Percentiles rank a stretch among this genome's conserved stretches.
These are phyloP conservation scores for Daldinia concentrica DNA, from an alignment of 495 filamentous ascomycete genomes.

Conservation along the genomic window DNA sequence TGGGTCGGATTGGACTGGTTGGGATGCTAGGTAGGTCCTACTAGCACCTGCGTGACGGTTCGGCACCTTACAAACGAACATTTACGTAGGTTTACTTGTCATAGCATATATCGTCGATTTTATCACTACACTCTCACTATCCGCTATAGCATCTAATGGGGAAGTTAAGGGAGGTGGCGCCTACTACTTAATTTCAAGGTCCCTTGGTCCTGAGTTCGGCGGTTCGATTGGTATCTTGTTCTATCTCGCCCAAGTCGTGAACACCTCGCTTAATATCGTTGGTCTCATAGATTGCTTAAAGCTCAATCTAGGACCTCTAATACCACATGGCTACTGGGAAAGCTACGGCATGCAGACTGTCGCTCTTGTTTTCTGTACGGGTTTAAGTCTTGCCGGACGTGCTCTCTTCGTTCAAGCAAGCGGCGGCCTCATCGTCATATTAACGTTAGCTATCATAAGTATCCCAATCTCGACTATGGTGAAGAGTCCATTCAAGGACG, in stretches of 20 bases:
- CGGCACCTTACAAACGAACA: slow-evolving; percentile 25
- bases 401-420: slow-evolving; percentile 82
- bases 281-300: slow-evolving; percentile 85
- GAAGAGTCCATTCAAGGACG: slow-evolving; percentile 70
- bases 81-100: slow-evolving; percentile 70
- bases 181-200: slow-evolving; percentile 89
- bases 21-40: slow-evolving; percentile 75
- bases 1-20: slow-evolving; percentile 80
- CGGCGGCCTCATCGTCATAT: slow-evolving; percentile 77
- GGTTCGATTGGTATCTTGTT: slow-evolving; percentile 93
- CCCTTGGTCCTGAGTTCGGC: slow-evolving; percentile 87
- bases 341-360: slow-evolving; percentile 80
- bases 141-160: slow-evolving; percentile 89
- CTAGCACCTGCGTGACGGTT: slow-evolving; percentile 4
- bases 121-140: slow-evolving; percentile 85
- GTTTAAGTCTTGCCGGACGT: slow-evolving; percentile 81
- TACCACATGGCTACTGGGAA: slow-evolving; percentile 78
- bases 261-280: slow-evolving; percentile 89
- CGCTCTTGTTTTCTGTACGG: slow-evolving; percentile 76
- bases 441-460: slow-evolving; percentile 79
- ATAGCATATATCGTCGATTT: slow-evolving; percentile 80
- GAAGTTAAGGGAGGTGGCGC: slow-evolving; percentile 89
- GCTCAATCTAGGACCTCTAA: slow-evolving; percentile 76
- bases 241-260: slow-evolving; percentile 84
- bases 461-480: slow-evolving; percentile 80